Evolutionary conservation across 192 early-diverging fungal genomes (phyloP).

Genomic region (Chytriomyces sp.): DNA sequence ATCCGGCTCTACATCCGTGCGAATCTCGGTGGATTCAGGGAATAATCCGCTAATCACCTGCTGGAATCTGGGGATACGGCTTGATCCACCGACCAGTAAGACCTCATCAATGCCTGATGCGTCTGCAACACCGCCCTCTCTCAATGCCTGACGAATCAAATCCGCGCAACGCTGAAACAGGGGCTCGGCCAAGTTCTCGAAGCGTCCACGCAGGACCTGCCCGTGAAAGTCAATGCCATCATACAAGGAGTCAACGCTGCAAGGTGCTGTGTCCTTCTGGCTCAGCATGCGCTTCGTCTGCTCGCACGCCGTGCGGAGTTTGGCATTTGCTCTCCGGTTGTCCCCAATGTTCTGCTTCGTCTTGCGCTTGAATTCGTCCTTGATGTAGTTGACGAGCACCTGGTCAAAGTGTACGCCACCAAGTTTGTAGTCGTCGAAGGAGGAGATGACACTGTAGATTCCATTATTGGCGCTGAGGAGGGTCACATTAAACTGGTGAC

Average conservation of each 20-base stretch:
- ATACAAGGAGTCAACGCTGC: conserved; percentile 88
- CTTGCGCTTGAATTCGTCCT: conserved; percentile 86
- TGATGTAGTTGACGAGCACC: conserved; percentile 77
- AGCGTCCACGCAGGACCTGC: conserved; percentile 80
- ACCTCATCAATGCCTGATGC: conserved; percentile 87
- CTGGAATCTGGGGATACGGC: conserved; percentile 86
- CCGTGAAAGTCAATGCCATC: conserved; percentile 91
- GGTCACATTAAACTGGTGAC: conserved; percentile 79
- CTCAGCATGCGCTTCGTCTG: conserved; percentile 90
- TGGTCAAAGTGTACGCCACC: conserved; percentile 89
- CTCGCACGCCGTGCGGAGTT: conserved; percentile 84
- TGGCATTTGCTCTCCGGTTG: conserved; percentile 77
- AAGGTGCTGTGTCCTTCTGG: conserved; percentile 77
- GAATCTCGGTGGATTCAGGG: conserved; percentile 66
- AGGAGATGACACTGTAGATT: conserved; percentile 76
- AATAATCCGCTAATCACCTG: conserved; percentile 74
- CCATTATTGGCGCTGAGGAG: conserved; percentile 80
- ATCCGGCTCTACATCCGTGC: conserved; percentile 86
- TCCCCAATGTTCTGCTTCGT: conserved; percentile 74
- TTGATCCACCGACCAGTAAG: conserved; percentile 84
- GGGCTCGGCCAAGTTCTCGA: conserved; percentile 83
- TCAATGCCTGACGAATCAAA: conserved; percentile 67
- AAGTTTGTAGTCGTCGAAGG: conserved; percentile 74
- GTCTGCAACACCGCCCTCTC: conserved; percentile 53
- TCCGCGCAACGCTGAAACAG: conserved; percentile 72